Evolutionary conservation across 208 protist genomes (phyloP), one percentile per base, ranked within the genome.

Genomic region (Leishmania mexicana): DNA sequence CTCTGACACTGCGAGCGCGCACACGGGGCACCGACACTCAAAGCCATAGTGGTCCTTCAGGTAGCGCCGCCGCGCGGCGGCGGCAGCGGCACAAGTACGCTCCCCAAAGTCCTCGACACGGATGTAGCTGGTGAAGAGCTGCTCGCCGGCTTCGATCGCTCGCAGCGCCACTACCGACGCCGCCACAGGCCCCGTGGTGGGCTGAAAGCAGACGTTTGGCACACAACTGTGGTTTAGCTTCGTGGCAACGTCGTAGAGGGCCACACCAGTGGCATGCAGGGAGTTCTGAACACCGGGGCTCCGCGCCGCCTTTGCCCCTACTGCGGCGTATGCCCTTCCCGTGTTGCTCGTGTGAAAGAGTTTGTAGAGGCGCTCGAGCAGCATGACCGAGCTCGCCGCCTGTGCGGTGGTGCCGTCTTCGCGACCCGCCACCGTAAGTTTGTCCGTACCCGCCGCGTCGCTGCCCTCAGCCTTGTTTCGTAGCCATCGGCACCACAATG

Each of bases 151-250:
- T 2, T 40, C 40, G 72, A 93, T 86, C 19, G 81, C 45, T 38
- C 81, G 74, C 83, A 91, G 68, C 40, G 90, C 88, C 45, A 89
- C 82, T 28, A 89, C 82, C 13, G 83, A 57, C 3, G 90, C 90
- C 3, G 72, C 60, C 15, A 90, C 87, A 0, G 81, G 49, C 3
- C 87, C 84, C 42, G 76, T 76, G 38, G 80, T 89, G 49, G 86
- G 88, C 24, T 87, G 53, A 70, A 93, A 91, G n/a, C 81, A 78
- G 35, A 88, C 90, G 53, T 82, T 90, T 8, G 90, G 87, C 6
- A n/a, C 75, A 64, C 90, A 93, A 73, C 90, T 91, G 84, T 93
- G 90, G 71, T 91, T 93, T 5, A 93, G 80, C 73, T 90, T 93
- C 24, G 90, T 85, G 49, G 88, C 88, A 3, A 45, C 54, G 35